Conservation (phyloP, 2,329 filamentous ascomycete genomes). For the Cladosporium cucumerinum region DNA sequence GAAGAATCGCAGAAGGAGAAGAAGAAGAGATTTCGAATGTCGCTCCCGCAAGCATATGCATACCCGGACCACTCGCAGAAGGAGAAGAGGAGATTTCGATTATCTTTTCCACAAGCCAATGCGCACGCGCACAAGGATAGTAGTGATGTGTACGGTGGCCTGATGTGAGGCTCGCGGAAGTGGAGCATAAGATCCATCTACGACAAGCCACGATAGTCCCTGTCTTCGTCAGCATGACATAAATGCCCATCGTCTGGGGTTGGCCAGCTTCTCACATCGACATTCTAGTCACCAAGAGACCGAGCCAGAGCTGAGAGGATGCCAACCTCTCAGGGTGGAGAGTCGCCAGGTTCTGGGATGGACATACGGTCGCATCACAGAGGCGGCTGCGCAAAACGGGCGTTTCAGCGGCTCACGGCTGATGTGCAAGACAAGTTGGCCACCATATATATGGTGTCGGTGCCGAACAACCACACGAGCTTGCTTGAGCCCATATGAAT, state of each 20-base stretch:
- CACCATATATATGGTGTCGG: neutral
- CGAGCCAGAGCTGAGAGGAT: neutral
- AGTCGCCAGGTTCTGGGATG: neutral
- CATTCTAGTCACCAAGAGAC: neutral
- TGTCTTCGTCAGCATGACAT: neutral
- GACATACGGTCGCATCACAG: neutral
- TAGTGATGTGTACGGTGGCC: constrained; percentile 9
- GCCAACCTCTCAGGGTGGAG: neutral
- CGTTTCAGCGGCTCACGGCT: neutral
- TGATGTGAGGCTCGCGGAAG: constrained; percentile 3
- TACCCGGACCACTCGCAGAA: neutral
- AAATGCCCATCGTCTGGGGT: neutral
- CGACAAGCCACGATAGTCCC: neutral
- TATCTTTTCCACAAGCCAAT: neutral
- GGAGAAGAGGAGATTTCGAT: neutral
- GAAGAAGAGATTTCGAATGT: neutral
- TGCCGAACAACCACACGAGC: neutral
- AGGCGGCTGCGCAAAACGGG: neutral
- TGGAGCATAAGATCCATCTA: neutral
- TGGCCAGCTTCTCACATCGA: neutral
- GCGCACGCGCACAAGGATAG: neutral
- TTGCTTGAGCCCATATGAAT: neutral
- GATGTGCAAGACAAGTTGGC: neutral
- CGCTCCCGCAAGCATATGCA: neutral
- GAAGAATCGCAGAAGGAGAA: neutral